phyloP scores from a whole-genome alignment of 768 basidiomycete species.

The Tephrocybe sp. region DNA sequence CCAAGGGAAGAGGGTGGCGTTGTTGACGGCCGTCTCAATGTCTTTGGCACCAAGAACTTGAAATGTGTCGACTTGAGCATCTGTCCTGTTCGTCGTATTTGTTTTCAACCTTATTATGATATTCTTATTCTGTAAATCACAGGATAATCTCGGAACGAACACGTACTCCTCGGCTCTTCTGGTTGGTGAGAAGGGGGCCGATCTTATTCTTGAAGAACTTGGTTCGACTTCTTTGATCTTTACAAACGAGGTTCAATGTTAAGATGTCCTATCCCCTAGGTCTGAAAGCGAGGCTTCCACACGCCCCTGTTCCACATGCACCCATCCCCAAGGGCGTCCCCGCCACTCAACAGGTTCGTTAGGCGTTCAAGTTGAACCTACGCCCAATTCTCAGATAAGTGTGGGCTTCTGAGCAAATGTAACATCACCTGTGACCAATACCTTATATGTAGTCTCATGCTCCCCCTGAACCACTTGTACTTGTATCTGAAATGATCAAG shows the following conservation, averaged over 20 bases:
- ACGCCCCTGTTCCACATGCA: constrained; percentile 70
- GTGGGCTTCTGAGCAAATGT: too few species aligned
- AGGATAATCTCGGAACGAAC: constrained; percentile 74
- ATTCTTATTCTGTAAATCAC: neutral
- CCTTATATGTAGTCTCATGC: too few species aligned
- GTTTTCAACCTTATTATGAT: neutral
- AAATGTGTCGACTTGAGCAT: constrained; percentile 71
- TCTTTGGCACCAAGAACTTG: constrained; percentile 66
- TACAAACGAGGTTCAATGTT: neutral
- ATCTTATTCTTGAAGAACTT: constrained; percentile 60
- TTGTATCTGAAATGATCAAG: too few species aligned
- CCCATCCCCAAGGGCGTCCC: constrained; percentile 54
- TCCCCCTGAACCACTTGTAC: too few species aligned
- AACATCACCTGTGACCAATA: neutral
- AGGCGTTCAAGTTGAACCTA: too few species aligned
- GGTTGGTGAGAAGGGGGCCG: constrained; percentile 70
- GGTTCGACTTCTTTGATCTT: constrained; percentile 35
- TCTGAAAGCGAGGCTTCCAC: constrained; percentile 60
- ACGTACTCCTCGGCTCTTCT: constrained; percentile 71
- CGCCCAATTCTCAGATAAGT: too few species aligned
- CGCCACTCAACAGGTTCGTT: constrained; percentile 47
- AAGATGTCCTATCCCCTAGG: constrained; percentile 33
- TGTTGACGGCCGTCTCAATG: constrained; percentile 61
- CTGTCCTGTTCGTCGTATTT: constrained; percentile 52
- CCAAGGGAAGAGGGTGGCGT: constrained; percentile 66